These are phyloP conservation scores for Mimosa bimucronata DNA, from an alignment of 306 rosid genomes.

Conservation along the genomic window DNA sequence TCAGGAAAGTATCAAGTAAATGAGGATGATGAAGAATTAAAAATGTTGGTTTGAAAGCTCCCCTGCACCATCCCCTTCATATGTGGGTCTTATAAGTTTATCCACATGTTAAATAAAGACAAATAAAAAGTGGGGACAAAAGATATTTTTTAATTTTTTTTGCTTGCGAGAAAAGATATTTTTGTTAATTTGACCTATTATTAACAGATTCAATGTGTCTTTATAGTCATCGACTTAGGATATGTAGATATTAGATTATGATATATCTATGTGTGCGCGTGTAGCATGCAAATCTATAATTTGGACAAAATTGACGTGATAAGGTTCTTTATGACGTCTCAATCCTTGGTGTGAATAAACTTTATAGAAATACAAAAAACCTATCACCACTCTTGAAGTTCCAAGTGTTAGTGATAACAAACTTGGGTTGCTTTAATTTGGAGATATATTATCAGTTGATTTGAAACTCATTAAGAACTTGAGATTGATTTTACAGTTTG, in stretches of 20 bases:
- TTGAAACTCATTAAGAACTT: constrained; percentile 3
- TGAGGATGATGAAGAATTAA: background rate
- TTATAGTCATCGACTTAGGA: background rate
- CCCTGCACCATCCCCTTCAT: background rate
- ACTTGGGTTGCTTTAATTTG: background rate
- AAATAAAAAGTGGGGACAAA: background rate
- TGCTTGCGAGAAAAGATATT: too few relatives aligned
- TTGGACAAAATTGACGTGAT: background rate
- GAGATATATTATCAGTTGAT: background rate
- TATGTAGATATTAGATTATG: background rate
- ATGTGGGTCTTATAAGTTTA: background rate
- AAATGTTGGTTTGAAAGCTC: background rate
- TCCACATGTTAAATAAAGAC: background rate
- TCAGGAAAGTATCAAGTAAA: background rate
- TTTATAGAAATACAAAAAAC: background rate
- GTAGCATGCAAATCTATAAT: background rate
- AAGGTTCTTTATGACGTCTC: background rate
- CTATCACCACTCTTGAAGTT: background rate
- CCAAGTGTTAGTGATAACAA: background rate
- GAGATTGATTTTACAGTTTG: constrained; percentile 30
- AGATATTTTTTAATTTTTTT: background rate
- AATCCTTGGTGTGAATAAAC: background rate
- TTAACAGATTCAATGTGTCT: background rate
- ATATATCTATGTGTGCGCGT: background rate
- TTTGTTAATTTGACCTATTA: background rate